Evolutionary conservation across 495 filamentous ascomycete species (phyloP).

Genomic region (Bombardia bombarda): DNA sequence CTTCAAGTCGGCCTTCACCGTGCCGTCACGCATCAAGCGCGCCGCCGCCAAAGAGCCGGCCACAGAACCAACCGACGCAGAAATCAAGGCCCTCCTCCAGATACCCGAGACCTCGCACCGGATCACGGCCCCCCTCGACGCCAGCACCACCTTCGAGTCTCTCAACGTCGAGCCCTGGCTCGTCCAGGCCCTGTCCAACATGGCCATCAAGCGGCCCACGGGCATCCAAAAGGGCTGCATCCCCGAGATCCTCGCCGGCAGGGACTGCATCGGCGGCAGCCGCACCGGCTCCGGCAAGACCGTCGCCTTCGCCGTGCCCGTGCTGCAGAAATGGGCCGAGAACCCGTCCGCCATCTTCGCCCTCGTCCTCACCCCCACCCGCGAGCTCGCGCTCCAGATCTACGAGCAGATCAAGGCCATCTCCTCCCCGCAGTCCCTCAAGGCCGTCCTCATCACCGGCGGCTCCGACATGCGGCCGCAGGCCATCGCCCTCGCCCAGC

Average conservation of each 20-base stretch:
- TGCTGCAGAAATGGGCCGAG: conserved; percentile 85
- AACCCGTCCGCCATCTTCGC: conserved; percentile 90
- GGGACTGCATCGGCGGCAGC: conserved; percentile 90
- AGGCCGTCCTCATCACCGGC: conserved; percentile 78
- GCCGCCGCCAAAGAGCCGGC: background rate
- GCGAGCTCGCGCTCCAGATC: conserved; percentile 92
- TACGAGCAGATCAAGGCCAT: conserved; percentile 93
- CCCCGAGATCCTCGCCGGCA: conserved; percentile 78
- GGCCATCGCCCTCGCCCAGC: conserved; percentile 67
- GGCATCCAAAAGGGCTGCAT: conserved; percentile 90
- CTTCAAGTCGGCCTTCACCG: conserved; percentile 26
- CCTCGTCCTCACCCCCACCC: conserved; percentile 81
- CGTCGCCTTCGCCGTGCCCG: conserved; percentile 90
- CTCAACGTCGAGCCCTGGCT: conserved; percentile 82
- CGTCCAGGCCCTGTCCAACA: conserved; percentile 68
- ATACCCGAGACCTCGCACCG: conserved; percentile 6
- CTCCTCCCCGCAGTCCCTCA: conserved; percentile 74
- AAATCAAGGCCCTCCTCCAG: background rate
- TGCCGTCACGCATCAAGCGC: conserved; percentile 43
- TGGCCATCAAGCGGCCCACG: conserved; percentile 86
- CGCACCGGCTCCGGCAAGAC: conserved; percentile 98
- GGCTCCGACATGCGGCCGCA: conserved; percentile 89
- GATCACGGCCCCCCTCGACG: conserved; percentile 34
- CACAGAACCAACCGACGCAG: background rate
- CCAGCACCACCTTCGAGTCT: conserved; percentile 60